A percentile compares a stretch with the other conserved stretches of the same genome.
phyloP scores from a whole-genome alignment of 2,329 filamentous ascomycete genomes.

The Didymella arachidicola region DNA sequence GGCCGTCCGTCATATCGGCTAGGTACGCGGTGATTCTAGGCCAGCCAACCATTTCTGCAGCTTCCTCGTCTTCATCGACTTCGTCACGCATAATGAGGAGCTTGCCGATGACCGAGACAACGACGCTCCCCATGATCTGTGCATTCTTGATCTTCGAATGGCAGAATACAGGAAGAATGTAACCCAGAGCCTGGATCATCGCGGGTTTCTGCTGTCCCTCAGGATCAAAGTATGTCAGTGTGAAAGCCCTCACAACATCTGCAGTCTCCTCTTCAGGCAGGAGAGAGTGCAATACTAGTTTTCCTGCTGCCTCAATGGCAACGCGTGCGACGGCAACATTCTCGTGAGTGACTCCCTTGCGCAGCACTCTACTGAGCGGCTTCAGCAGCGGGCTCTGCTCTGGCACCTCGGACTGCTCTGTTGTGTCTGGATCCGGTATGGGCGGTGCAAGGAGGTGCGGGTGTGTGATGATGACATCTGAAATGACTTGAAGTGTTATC shows the following conservation, averaged over 20 bases:
- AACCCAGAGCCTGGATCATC: slow-evolving; percentile 85
- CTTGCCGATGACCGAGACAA: slow-evolving; percentile 76
- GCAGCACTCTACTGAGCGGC: slow-evolving; percentile 82
- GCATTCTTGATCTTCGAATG: slow-evolving; percentile 86
- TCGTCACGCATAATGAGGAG: slow-evolving; percentile 67
- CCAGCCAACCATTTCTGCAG: slow-evolving; percentile 73
- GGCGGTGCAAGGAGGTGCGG: slow-evolving; percentile 76
- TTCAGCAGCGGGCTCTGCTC: slow-evolving; percentile 57
- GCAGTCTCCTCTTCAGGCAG: slow-evolving; percentile 61
- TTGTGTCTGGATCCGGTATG: slow-evolving; percentile 47
- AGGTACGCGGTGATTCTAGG: slow-evolving; percentile 81
- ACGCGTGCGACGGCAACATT: slow-evolving; percentile 79
- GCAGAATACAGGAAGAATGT: slow-evolving; percentile 94
- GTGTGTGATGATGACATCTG: slow-evolving; percentile 90
- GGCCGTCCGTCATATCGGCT: slow-evolving; percentile 93
- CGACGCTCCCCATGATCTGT: slow-evolving; percentile 77
- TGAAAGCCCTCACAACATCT: slow-evolving; percentile 79
- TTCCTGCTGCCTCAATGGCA: slow-evolving; percentile 82
- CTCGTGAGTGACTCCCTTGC: slow-evolving; percentile 74
- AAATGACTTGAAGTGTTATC: slow-evolving; percentile 88
- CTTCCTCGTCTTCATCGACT: slow-evolving; percentile 76
- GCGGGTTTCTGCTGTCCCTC: slow-evolving; percentile 77
- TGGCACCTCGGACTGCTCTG: slow-evolving; percentile 48
- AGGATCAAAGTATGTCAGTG: slow-evolving; percentile 89
- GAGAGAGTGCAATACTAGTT: slow-evolving; percentile 84